phyloP scores from a whole-genome alignment of 495 filamentous ascomycete species.

The Jackrogersella minutella region DNA sequence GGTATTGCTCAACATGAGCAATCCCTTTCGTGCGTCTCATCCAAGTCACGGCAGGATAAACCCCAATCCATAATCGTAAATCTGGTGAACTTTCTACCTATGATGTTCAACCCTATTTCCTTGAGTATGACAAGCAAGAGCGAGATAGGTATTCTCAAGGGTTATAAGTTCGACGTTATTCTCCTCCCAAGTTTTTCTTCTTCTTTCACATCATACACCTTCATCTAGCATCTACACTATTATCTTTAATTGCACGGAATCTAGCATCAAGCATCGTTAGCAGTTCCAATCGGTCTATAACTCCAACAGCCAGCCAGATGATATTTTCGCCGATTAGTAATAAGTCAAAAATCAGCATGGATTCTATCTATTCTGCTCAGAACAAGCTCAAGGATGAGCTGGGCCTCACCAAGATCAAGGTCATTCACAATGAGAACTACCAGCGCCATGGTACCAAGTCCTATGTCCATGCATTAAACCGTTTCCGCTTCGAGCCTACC shows the following conservation, averaged over 20 bases:
- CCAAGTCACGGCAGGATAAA: background rate
- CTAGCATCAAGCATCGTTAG: conserved; percentile 1
- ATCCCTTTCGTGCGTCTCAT: background rate
- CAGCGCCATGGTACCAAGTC: conserved; percentile 73
- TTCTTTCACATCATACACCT: background rate
- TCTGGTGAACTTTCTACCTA: background rate
- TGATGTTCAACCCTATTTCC: background rate
- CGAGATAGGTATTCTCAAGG: background rate
- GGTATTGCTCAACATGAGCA: background rate
- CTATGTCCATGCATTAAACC: conserved; percentile 73
- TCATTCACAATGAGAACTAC: conserved; percentile 67
- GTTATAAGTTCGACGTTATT: background rate
- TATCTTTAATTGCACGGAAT: no score
- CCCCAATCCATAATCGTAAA: background rate
- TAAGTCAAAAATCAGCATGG: conserved; percentile 37
- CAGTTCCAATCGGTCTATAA: conserved; percentile 15
- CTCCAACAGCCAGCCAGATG: conserved; percentile 2
- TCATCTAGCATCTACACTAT: no score
- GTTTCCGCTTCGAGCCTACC: conserved; percentile 75
- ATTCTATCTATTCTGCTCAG: conserved; percentile 46
- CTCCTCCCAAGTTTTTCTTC: background rate
- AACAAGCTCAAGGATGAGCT: conserved; percentile 44
- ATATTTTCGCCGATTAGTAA: no score
- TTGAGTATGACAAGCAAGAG: conserved; percentile 5
- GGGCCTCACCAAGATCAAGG: conserved; percentile 60